Evolutionary conservation across 192 early-diverging fungal genomes (phyloP), one percentile per base, ranked within the genome.

Genomic region (Gryganskiella cystojenkinii): DNA sequence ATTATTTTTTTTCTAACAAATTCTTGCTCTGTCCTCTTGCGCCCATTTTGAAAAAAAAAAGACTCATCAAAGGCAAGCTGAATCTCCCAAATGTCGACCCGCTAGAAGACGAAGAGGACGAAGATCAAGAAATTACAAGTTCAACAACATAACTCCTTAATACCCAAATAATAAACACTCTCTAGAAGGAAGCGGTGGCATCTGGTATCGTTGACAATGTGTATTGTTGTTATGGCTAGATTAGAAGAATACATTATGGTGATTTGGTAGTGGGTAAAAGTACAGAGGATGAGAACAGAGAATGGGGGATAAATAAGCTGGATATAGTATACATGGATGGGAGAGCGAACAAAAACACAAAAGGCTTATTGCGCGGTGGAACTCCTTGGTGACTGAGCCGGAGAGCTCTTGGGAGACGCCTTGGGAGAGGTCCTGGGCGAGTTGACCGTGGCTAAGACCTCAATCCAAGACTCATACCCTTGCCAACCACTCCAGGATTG

Each of bases 391-490:
- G 74, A 69, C 3, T n/a, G 66, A 15, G 49, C n/a, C 0, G 74
- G 74, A 1, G 74, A 59, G 9, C 30, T 78, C 55, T 56, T 69
- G 0, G 74, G 74, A 24, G 74, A 69, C 1, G 34, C 20, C 22
- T 45, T 54, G 14, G 73, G 73, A 0, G 71, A 73, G 10, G 63
- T 61, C 33, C 47, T 46, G 33, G 72, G 64, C 6, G 74, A 69
- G 31, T 68, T 68, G 8, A 78, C 66, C 0, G 60, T 69, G 5
- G 67, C 66, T 19, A 78, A 50, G 1, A 69, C 66, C 37, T 78
- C 74, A 20, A 78, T 53, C 74, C 74, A 78, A 9, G 74, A 64
- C 56, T 78, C 74, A 46, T 78, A 78, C 35, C 74, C 74, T 60
- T 78, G 74, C 74, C 74, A 78, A 31, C 74, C 74, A 28, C 40